Percentiles rank a stretch among this genome's conserved stretches.
These are phyloP conservation scores for Cercospora sp. DNA, from an alignment of 2,329 filamentous ascomycete species.

Conservation along the genomic window DNA sequence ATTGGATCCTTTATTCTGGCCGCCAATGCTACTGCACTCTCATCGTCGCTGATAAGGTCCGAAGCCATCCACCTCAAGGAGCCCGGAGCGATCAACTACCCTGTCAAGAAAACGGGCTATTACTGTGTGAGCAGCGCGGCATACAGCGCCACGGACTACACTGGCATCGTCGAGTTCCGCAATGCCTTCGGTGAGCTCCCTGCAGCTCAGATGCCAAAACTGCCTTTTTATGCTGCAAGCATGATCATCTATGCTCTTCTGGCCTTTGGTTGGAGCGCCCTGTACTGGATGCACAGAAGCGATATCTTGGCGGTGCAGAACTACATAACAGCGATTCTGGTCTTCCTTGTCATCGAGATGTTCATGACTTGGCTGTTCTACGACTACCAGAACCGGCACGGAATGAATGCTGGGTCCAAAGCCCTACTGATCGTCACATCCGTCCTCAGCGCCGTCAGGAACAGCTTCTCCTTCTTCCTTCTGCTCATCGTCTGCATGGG, in stretches of 20 bases:
- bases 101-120: constrained; percentile 87
- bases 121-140: constrained; percentile 85
- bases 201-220: constrained; percentile 91
- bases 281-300: constrained; percentile 90
- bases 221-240: constrained; percentile 94
- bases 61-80: constrained; percentile 80
- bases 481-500: constrained; percentile 99
- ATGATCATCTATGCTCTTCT: constrained; percentile 92
- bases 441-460: constrained; percentile 86
- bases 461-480: constrained; percentile 98
- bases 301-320: constrained; percentile 98
- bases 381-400: constrained; percentile 90
- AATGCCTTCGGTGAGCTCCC: constrained; percentile 96
- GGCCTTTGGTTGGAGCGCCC: constrained; percentile 84
- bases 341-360: constrained; percentile 94
- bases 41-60: constrained; percentile 72
- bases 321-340: constrained; percentile 95
- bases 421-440: constrained; percentile 88
- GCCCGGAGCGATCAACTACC: constrained; percentile 73
- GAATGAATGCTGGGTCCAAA: constrained; percentile 79
- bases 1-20: constrained; percentile 82
- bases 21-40: constrained; percentile 70
- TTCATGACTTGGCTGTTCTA: constrained; percentile 99
- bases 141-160: constrained; percentile 69
- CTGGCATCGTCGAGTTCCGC: constrained; percentile 82